Percentiles rank a stretch among this genome's conserved stretches.
Conservation (phyloP, 257 asterid genomes). For the Solanum chiquidenum region DNA sequence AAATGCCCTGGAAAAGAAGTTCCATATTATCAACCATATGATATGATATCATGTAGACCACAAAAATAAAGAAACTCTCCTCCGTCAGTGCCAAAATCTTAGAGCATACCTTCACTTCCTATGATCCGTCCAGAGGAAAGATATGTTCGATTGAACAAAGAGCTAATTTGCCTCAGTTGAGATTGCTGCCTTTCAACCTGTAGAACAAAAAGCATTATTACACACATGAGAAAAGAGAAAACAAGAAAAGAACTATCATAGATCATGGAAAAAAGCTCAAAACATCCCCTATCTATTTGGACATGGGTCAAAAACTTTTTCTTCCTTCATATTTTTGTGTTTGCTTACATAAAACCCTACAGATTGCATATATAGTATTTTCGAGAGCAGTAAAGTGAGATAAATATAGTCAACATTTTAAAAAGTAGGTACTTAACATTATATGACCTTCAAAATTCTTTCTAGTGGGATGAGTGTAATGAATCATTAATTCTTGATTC, state of each 20-base stretch:
- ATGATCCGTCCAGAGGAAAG: conserved; percentile 25
- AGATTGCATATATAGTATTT: neutral
- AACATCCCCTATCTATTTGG: neutral
- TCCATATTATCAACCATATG: neutral
- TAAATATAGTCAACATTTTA: neutral
- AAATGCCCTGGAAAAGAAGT: neutral
- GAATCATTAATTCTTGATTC: neutral
- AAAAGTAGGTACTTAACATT: neutral
- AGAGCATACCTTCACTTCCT: conserved; percentile 35
- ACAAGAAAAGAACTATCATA: neutral
- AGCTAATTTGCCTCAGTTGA: conserved; percentile 54
- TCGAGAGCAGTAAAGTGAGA: neutral
- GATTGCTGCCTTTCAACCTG: conserved; percentile 55
- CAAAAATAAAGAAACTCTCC: neutral
- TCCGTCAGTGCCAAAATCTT: neutral
- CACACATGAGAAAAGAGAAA: neutral
- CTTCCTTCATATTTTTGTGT: neutral
- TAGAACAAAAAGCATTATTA: neutral
- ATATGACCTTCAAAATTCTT: neutral
- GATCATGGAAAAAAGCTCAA: neutral
- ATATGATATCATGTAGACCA: neutral
- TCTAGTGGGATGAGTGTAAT: neutral
- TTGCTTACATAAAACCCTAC: neutral
- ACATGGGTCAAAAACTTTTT: neutral
- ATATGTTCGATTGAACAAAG: conserved; percentile 26